These are phyloP conservation scores for Penicillium odoratum DNA, from an alignment of 495 filamentous ascomycete genomes.

Conservation along the genomic window DNA sequence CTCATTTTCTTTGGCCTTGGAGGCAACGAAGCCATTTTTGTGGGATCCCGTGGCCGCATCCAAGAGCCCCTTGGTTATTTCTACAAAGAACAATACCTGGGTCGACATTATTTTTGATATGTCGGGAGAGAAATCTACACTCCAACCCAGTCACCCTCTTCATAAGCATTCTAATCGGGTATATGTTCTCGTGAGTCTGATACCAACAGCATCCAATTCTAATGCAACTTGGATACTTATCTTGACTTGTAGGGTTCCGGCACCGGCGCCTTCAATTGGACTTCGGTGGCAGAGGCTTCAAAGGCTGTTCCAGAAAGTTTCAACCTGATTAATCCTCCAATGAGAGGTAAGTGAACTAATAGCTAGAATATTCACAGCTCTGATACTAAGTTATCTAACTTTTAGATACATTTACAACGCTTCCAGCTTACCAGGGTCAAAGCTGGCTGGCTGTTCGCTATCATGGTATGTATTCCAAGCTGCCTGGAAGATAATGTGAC, in stretches of 20 bases:
- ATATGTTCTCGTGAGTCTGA: constrained; percentile 14
- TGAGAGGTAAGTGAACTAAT: constrained; percentile 30
- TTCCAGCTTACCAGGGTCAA: constrained; percentile 19
- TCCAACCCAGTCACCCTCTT: constrained; percentile 45
- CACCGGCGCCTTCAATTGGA: constrained; percentile 40
- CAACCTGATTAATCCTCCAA: constrained; percentile 3
- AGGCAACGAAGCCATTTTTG: background rate
- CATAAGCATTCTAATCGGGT: constrained; percentile 57
- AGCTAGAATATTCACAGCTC: background rate
- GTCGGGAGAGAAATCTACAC: constrained; percentile 3
- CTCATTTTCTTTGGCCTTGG: background rate
- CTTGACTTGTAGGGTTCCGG: constrained; percentile 23
- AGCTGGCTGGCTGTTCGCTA: constrained; percentile 48
- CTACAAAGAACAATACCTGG: constrained; percentile 50
- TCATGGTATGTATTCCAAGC: constrained; percentile 25
- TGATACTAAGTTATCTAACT: background rate
- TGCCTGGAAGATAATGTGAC: background rate
- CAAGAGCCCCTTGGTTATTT: constrained; percentile 35
- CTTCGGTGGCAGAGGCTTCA: constrained; percentile 42
- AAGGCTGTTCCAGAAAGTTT: constrained; percentile 40
- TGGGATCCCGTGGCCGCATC: background rate
- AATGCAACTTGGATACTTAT: background rate
- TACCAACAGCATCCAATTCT: background rate
- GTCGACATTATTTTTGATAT: constrained; percentile 49
- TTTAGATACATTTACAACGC: constrained; percentile 39